Base-by-base conservation (phyloP, 2,329 filamentous ascomycete genomes). In the Fusarium penzigii region DNA sequence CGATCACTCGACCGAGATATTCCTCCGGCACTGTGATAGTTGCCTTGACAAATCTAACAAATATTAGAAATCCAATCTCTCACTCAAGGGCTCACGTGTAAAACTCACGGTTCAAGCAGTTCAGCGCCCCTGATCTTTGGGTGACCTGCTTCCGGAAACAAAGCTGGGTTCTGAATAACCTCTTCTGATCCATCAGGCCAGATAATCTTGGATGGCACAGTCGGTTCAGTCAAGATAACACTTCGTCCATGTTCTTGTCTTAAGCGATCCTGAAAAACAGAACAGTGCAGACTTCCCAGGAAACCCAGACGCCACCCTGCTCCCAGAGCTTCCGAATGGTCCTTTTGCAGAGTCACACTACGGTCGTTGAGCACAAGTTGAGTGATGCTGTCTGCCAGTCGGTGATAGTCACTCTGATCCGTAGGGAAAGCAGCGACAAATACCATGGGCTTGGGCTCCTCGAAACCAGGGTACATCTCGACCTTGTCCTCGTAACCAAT, bases 361-460 rank as follows among this genome's bases (percentile, higher is more conserved):
- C 94, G 86, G 70, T 99, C 94, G 69, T 99, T 99, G 48, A 99
- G 83, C 2, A 93, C 86, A 13, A 99, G 85, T 69, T 97, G 93
- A 55, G 88, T 88, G 67, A 99, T 97, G 70, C 92, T 96, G 70
- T 97, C 93, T 58, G 95, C 90, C 5, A 99, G 77, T 66, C 92
- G 89, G 41, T 84, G 82, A 67, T 96, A 93, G 70, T 96, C 90
- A 63, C 86, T 79, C 62, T 96, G 92, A 65, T 99, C 92, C 0
- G 92, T 92, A 1, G 94, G 94, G 64, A 96, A 99, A 0, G 94
- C 94, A 1, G 93, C 92, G 5, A 99, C 94, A 63, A 99, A 99
- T 5, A 99, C 94, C 94, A 99, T 99, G 6, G 92, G 89, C 71
- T 99, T 96, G 1, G 94, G 93, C 70, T 99, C 94, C 68, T 96